Evolutionary conservation across 768 basidiomycete species (phyloP), one percentile per base, ranked within the genome.

Genomic region (Russula virescens): DNA sequence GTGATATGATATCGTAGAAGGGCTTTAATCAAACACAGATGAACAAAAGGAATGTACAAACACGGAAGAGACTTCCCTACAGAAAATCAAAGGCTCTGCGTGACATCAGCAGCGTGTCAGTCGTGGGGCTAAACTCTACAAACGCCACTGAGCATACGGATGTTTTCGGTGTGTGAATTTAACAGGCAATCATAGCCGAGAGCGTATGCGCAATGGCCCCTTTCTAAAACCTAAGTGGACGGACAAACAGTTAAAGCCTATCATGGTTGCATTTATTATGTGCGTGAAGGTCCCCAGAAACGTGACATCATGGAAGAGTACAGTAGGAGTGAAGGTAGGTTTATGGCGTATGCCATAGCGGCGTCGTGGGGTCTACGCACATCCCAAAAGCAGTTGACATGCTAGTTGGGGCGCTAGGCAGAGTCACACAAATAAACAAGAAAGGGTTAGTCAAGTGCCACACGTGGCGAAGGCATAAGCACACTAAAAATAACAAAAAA

Each of bases 391-490:
- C 34, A 13, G 59, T 52, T 45, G 50, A 31, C 18, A 60, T 23
- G 34, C 18, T 11, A 53, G 11, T 18, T 14, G 43, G 50, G 42
- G 23, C 34, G 43, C 59, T 18, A 60, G 59, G 50, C 31, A 60
- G 49, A 25, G 31, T 45, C 18, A 21, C 19, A 14, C 52, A 18
- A 55, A 40, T 52, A 45, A 11, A 38, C 50, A 60, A 52, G 26
- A 53, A 60, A 61, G 52, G 52, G 25, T 54, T 47, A 43, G 18
- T 45, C 34, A 54, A 43, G 34, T n/a, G 45, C 43, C 43, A 57
- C n/a, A 19, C 54, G 3, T 21, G 3, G 31, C 31, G 8, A 4
- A 31, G 31, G 26, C 46, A 34, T 3, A n/a, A 34, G 6, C 38
- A 54, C 51, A 25, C 34, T 46, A 31, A 60, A 52, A 52, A 60